These are phyloP conservation scores for Aspergillus coremiiformis DNA, from an alignment of 495 filamentous ascomycete species.

Conservation along the genomic window DNA sequence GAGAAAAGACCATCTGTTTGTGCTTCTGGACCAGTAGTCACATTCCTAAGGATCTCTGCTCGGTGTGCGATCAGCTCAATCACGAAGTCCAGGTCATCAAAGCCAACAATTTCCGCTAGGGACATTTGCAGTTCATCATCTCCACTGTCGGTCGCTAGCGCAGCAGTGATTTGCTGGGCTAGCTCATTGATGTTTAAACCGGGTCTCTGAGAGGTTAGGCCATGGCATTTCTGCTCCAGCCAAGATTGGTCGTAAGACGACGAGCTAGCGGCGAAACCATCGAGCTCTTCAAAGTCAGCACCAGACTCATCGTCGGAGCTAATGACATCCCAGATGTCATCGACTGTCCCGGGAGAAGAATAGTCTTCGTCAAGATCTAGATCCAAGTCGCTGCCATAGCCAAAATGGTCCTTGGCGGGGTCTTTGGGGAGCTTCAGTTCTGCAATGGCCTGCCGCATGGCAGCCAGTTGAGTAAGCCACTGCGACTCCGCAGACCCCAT, in stretches of 20 bases:
- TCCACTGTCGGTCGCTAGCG: conserved; percentile 55
- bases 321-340: conserved; percentile 88
- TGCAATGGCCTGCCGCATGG: conserved; percentile 67
- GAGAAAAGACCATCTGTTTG: conserved; percentile 44
- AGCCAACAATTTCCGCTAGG: conserved; percentile 86
- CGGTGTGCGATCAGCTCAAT: conserved; percentile 74
- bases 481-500: conserved; percentile 44
- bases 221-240: conserved; percentile 58
- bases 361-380: conserved; percentile 56
- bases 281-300: conserved; percentile 36
- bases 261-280: conserved; percentile 17
- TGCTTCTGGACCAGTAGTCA: conserved; percentile 25
- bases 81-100: conserved; percentile 83
- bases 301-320: conserved; percentile 60
- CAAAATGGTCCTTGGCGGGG: conserved; percentile 29
- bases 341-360: conserved; percentile 53
- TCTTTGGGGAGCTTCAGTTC: conserved; percentile 53
- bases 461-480: conserved; percentile 64
- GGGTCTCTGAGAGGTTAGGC: conserved; percentile 49
- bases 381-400: conserved; percentile 51
- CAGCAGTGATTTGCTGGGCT: conserved; percentile 61
- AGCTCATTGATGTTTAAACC: conserved; percentile 57
- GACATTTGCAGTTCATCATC: conserved; percentile 84
- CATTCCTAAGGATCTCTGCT: conserved; percentile 47
- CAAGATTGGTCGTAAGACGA: conserved; percentile 44